A percentile compares a stretch with the other conserved stretches of the same genome.
phyloP scores from a whole-genome alignment of 345 rosid species.

The Raphanus sativus region DNA sequence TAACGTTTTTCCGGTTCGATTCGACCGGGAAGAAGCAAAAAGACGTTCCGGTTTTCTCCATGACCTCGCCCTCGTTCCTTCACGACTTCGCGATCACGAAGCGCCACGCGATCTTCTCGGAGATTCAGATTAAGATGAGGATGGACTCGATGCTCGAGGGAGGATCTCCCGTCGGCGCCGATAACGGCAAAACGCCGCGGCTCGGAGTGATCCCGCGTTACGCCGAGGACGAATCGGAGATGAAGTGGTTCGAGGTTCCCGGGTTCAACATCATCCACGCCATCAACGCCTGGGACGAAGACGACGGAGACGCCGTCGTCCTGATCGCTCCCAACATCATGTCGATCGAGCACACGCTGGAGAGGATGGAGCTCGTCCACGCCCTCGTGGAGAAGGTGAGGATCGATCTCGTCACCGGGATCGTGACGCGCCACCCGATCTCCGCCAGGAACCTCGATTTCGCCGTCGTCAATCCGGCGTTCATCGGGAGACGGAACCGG shows the following conservation, averaged over 20 bases:
- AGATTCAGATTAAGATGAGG: constrained; percentile 37
- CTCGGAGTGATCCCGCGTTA: constrained; percentile 41
- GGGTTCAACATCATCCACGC: constrained; percentile 43
- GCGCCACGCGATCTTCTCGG: constrained; percentile 31
- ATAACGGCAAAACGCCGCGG: constrained; percentile 35
- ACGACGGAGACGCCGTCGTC: constrained; percentile 29
- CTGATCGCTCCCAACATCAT: constrained; percentile 41
- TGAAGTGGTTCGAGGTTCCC: constrained; percentile 45
- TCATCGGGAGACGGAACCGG: constrained; percentile 14
- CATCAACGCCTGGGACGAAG: constrained; percentile 46
- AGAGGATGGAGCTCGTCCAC: constrained; percentile 41
- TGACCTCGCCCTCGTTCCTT: constrained; percentile 39
- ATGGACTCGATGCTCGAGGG: constrained; percentile 33
- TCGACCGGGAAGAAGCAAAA: constrained; percentile 27
- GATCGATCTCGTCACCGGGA: constrained; percentile 38
- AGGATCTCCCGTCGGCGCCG: constrained; percentile 41
- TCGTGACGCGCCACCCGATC: constrained; percentile 41
- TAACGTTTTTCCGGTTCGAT: constrained; percentile 40
- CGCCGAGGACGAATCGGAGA: constrained; percentile 42
- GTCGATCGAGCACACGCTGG: constrained; percentile 40
- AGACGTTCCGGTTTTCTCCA: constrained; percentile 40
- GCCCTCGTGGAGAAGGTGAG: constrained; percentile 38
- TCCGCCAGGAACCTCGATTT: constrained; percentile 41
- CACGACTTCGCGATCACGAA: constrained; percentile 44
- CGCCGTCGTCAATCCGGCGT: constrained; percentile 39